Conservation (phyloP, 306 rosid genomes). For the Sicyos baderoa region DNA sequence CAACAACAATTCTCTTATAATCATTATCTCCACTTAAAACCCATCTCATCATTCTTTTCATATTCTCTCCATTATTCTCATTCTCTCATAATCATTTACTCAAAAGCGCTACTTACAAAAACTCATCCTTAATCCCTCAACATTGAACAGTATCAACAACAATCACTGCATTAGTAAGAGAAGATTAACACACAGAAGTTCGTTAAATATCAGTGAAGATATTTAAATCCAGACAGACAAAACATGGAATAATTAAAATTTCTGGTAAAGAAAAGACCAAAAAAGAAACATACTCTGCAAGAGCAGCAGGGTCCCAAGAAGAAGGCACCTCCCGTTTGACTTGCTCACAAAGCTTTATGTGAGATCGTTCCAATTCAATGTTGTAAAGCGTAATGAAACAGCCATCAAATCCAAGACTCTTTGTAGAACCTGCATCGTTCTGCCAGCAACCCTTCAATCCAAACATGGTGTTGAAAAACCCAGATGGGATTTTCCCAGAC, state of each 20-base stretch:
- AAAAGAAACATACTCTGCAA: conserved; percentile 50
- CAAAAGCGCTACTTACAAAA: background rate
- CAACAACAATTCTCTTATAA: too few species aligned
- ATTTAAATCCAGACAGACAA: background rate
- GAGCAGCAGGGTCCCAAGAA: conserved; percentile 76
- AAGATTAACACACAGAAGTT: background rate
- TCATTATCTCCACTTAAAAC: too few species aligned
- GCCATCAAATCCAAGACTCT: conserved; percentile 65
- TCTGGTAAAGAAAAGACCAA: background rate
- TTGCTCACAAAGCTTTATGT: conserved; percentile 43
- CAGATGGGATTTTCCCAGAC: conserved; percentile 77
- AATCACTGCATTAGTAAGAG: background rate
- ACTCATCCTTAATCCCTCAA: background rate
- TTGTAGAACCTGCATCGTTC: conserved; percentile 59
- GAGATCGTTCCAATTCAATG: conserved; percentile 53
- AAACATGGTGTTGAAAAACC: conserved; percentile 61
- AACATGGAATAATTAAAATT: background rate
- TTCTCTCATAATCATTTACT: too few species aligned
- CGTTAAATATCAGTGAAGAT: background rate
- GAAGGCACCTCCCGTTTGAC: conserved; percentile 63
- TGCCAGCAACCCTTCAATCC: conserved; percentile 61
- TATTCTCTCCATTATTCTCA: too few species aligned
- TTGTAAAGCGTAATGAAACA: conserved; percentile 63
- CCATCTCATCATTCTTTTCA: too few species aligned
- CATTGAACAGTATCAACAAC: background rate